Conservation (phyloP, 495 filamentous ascomycete species). For the Choiromyces venosus region DNA sequence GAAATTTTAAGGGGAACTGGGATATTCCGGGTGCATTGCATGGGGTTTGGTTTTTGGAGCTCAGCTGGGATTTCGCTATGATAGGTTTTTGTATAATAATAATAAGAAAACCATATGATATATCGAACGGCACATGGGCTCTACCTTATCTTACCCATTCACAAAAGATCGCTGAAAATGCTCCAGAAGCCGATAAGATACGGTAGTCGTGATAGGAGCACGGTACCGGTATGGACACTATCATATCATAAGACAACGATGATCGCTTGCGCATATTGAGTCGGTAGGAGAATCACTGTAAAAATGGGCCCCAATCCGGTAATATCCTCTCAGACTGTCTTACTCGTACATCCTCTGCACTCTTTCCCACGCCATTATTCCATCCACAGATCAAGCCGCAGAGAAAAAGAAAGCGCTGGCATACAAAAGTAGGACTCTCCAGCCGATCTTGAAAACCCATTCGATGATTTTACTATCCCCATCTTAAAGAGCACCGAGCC, state of each 20-base stretch:
- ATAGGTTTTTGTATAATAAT: background rate
- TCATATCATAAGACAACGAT: background rate
- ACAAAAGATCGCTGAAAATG: background rate
- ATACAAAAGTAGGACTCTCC: too few relatives aligned
- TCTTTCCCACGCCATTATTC: background rate
- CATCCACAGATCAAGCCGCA: too few relatives aligned
- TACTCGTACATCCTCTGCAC: background rate
- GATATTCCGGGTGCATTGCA: background rate
- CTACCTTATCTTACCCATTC: background rate
- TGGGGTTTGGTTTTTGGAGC: background rate
- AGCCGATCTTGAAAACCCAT: too few relatives aligned
- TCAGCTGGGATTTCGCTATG: background rate
- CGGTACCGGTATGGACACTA: too few relatives aligned
- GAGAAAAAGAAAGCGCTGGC: background rate
- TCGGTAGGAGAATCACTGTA: too few relatives aligned
- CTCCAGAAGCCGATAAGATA: background rate
- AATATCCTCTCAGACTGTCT: background rate
- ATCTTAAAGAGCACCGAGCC: too few relatives aligned
- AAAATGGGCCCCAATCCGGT: too few relatives aligned
- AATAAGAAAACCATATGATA: background rate
- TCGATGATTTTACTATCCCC: too few relatives aligned
- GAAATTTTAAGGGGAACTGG: background rate
- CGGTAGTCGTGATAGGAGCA: too few relatives aligned
- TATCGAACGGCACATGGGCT: background rate
- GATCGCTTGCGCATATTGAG: background rate